Base-by-base conservation (phyloP, 2,329 filamentous ascomycete species). In the Tolypocladium endophyticum region DNA sequence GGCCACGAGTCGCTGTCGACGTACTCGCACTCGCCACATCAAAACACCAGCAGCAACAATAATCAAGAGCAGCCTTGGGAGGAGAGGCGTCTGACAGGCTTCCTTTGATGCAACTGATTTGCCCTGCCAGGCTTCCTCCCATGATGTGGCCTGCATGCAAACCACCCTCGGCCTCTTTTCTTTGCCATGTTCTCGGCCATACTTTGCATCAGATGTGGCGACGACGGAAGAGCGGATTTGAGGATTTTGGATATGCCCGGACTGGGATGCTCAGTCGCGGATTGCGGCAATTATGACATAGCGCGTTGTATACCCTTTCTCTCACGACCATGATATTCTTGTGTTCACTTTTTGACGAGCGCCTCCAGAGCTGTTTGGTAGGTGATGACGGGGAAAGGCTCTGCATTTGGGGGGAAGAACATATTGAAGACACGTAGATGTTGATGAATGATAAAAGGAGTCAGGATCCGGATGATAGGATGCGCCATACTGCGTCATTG, bases 1-100 rank as follows among this genome's bases (percentile, higher is more conserved):
- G 72, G 70, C 7, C 72, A 74, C 52, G 73, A 71, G 47, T 71
- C 72, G 5, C 60, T 66, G 35, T 74, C 73, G 38, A 70, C 70
- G 11, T 75, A 72, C 61, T 66, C 69, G 25, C 68, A 69, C 56
- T 74, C 73, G 38, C 72, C 73, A 39, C 71, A 72, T 52, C 61
- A 67, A 53, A 66, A 69, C 58, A 59, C 62, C 56, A 66, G 64
- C 30, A 66, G 62, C 59, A 64, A 58, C 18, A 25, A 38, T 0
- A 33, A n/a, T 23, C 41, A 56, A 20, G 53, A 56, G 41, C 41
- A 54, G 39, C 38, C 60, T 41, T 72, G 69, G 69, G 64, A 67
- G 33, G 66, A 69, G 47, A 62, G 64, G 52, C 65, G 61, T 18
- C 58, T 64, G 59, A 59, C 61, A 23, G 60, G 62, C 39, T 68